Conservation (phyloP, 2,329 filamentous ascomycete genomes). For the Xylariaceae sp. region DNA sequence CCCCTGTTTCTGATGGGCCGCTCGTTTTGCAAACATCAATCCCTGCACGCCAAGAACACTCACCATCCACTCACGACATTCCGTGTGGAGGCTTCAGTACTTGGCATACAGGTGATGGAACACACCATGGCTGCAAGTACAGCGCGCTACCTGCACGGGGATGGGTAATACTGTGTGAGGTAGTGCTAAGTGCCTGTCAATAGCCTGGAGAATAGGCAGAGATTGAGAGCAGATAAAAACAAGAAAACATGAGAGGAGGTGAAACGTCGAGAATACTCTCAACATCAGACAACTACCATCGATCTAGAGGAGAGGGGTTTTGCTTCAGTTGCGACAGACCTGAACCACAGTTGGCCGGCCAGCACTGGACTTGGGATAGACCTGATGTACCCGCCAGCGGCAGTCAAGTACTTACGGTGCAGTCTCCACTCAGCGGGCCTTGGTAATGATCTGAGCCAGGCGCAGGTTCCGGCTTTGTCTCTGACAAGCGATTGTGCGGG, state of each 20-base stretch:
- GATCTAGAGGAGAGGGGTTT: no score
- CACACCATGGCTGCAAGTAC: conserved; percentile 19
- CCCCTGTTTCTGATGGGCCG: conserved; percentile 17
- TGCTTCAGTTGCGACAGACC: no score
- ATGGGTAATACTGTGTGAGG: no score
- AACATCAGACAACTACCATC: no score
- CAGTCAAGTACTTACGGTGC: conserved; percentile 7
- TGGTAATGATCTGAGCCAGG: conserved; percentile 6
- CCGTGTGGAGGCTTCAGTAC: conserved; percentile 16
- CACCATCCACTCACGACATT: conserved; percentile 22
- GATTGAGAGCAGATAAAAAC: not conserved
- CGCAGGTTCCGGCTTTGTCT: conserved; percentile 6
- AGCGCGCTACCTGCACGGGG: conserved; percentile 9
- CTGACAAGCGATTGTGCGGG: not conserved
- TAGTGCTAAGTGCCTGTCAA: no score
- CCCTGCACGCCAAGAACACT: conserved; percentile 17
- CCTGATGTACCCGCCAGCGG: no score
- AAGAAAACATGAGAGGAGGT: no score
- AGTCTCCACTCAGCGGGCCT: conserved; percentile 5
- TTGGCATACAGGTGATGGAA: conserved; percentile 21
- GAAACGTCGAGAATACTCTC: no score
- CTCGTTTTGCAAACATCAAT: conserved; percentile 31
- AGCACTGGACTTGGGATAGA: no score
- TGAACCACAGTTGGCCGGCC: no score
- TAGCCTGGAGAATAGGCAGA: not conserved